Conservation (phyloP, 495 filamentous ascomycete genomes). For the Aspergillus ellipticus region DNA sequence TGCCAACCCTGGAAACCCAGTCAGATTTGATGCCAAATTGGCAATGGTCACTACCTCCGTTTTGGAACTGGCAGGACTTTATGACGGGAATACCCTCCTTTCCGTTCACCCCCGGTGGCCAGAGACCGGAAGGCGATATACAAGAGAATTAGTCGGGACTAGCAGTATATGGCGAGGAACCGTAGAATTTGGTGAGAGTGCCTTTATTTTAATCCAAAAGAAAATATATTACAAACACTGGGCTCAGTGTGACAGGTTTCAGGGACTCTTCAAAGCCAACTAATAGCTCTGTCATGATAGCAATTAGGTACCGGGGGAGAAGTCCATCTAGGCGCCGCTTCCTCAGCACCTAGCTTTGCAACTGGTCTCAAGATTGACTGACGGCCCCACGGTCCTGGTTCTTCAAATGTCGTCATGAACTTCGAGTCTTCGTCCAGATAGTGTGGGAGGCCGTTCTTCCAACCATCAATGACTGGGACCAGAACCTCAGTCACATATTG, state of each 20-base stretch:
- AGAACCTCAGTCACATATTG: slow-evolving; percentile 31
- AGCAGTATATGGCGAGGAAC: not conserved
- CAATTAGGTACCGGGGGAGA: slow-evolving; percentile 25
- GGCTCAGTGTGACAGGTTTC: not conserved
- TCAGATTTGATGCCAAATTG: not conserved
- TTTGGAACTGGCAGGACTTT: slow-evolving; percentile 17
- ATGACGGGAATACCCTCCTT: not conserved
- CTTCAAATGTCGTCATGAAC: slow-evolving; percentile 26
- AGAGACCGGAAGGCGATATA: not conserved
- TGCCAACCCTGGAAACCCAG: not conserved
- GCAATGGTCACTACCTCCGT: slow-evolving; percentile 6
- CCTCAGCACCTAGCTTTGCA: slow-evolving; percentile 19
- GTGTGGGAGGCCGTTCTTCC: slow-evolving; percentile 24
- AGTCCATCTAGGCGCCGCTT: slow-evolving; percentile 23
- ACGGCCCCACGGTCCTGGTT: slow-evolving; percentile 18
- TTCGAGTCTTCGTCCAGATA: slow-evolving; percentile 21
- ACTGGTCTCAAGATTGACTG: slow-evolving; percentile 24
- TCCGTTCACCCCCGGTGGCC: not conserved
- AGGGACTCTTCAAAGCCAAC: slow-evolving; percentile 12
- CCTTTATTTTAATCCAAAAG: not conserved
- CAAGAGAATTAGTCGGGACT: not conserved
- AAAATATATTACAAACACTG: not conserved
- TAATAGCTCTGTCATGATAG: slow-evolving; percentile 16
- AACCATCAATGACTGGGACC: slow-evolving; percentile 25
- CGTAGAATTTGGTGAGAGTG: not conserved